Evolutionary conservation across 805 yeast genomes (phyloP).

Genomic region (Schizosaccharomyces lindneri): DNA sequence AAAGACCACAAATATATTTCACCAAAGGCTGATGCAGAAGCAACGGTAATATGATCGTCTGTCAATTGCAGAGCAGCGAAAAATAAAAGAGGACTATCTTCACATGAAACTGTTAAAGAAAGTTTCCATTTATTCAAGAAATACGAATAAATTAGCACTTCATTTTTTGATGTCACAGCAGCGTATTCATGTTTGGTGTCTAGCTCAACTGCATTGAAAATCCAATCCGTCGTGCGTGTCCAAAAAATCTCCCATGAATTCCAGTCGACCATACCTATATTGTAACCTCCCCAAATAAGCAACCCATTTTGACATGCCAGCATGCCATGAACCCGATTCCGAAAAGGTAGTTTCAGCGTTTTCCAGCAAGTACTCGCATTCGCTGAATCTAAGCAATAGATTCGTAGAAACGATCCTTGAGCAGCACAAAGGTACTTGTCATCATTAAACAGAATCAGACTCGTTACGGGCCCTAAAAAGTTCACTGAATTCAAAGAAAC

Average conservation of each 20-base stretch:
- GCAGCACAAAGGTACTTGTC: background rate
- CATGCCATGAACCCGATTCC: background rate
- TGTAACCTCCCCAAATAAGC: background rate
- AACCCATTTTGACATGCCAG: background rate
- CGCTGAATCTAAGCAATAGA: background rate
- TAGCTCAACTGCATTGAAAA: background rate
- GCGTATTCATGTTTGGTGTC: background rate
- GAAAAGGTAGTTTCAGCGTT: background rate
- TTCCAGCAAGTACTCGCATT: background rate
- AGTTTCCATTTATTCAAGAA: background rate
- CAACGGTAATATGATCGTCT: background rate
- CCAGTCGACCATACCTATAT: background rate
- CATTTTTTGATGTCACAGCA: background rate
- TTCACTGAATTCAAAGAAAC: background rate
- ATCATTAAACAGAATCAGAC: background rate
- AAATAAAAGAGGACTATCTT: background rate
- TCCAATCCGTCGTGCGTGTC: background rate
- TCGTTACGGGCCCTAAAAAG: background rate
- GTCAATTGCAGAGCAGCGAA: background rate
- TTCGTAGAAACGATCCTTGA: background rate
- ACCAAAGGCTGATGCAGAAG: background rate
- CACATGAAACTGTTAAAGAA: background rate
- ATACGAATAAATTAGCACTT: background rate
- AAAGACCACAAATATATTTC: background rate
- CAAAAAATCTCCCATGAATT: background rate